These are phyloP conservation scores for Elsinoe batatas DNA, from an alignment of 2,329 filamentous ascomycete species.

Conservation along the genomic window DNA sequence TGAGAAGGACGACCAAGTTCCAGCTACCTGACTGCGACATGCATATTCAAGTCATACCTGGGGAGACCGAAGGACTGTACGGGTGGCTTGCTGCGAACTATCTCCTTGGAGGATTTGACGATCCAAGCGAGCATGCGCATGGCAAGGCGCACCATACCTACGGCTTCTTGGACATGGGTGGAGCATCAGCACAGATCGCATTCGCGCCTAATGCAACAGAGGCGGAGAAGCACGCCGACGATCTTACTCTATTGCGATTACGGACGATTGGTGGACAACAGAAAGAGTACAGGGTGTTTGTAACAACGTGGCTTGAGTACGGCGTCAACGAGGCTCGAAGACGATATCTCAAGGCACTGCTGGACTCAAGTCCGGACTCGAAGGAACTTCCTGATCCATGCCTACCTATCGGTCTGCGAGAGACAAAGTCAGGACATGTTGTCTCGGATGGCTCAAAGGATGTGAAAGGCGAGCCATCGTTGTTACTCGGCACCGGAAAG, in stretches of 20 bases:
- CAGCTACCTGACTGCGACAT: slow-evolving; percentile 78
- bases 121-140: slow-evolving; percentile 62
- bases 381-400: slow-evolving; percentile 89
- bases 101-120: slow-evolving; percentile 80
- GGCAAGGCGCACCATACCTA: slow-evolving; percentile 89
- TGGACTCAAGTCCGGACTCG: slow-evolving; percentile 52
- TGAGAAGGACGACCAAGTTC: slow-evolving; percentile 67
- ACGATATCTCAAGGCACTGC: slow-evolving; percentile 70
- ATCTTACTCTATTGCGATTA: slow-evolving; percentile 76
- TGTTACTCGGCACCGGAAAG: slow-evolving; percentile 70
- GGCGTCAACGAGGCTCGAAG: slow-evolving; percentile 89
- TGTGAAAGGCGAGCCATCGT: slow-evolving; percentile 33
- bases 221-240: slow-evolving; percentile 76
- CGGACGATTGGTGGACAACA: slow-evolving; percentile 69
- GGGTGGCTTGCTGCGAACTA: slow-evolving; percentile 98
- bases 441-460: slow-evolving; percentile 38
- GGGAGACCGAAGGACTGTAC: slow-evolving; percentile 90
- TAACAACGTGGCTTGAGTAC: slow-evolving; percentile 93
- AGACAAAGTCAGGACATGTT: slow-evolving; percentile 59
- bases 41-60: slow-evolving; percentile 89
- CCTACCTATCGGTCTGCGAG: slow-evolving; percentile 66
- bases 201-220: slow-evolving; percentile 93
- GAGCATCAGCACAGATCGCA: slow-evolving; percentile 93
- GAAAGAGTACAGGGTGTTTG: slow-evolving; percentile 81
- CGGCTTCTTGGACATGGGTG: slow-evolving; percentile 96